These are phyloP conservation scores for Colletotrichum euphorbiae DNA, from an alignment of 2,329 filamentous ascomycete genomes.

Conservation along the genomic window DNA sequence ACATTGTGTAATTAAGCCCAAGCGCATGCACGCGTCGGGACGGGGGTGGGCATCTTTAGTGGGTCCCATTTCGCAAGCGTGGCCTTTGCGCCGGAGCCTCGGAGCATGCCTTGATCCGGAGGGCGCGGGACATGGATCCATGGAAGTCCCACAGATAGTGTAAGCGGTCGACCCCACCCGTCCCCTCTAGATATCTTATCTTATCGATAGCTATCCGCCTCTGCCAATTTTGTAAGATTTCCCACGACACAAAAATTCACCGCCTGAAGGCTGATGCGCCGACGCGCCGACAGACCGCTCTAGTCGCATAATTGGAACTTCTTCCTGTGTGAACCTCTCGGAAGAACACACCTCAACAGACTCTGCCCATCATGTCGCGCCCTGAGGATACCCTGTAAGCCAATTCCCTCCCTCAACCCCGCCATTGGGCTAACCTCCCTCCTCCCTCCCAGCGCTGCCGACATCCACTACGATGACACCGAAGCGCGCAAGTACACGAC, in stretches of 20 bases:
- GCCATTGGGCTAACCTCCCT: slow-evolving; percentile 28
- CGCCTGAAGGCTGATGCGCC: slow-evolving; percentile 31
- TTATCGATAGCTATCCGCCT: slow-evolving; percentile 37
- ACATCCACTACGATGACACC: slow-evolving; percentile 96
- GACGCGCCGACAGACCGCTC: neutral
- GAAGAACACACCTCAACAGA: neutral
- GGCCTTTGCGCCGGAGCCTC: slow-evolving; percentile 37
- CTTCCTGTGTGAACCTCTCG: neutral
- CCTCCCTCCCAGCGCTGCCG: slow-evolving; percentile 75
- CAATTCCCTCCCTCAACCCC: slow-evolving; percentile 37
- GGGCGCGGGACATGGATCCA: neutral
- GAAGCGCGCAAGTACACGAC: slow-evolving; percentile 99
- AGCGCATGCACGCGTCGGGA: slow-evolving; percentile 28
- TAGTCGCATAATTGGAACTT: neutral
- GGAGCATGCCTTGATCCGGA: slow-evolving; percentile 23
- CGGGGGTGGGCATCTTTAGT: neutral
- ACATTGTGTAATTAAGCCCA: slow-evolving; percentile 22
- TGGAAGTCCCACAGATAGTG: no score
- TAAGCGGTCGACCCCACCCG: neutral
- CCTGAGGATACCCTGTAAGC: slow-evolving; percentile 92
- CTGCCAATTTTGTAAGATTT: slow-evolving; percentile 37
- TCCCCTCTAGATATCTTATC: neutral
- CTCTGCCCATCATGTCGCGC: slow-evolving; percentile 80
- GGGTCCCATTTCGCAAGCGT: slow-evolving; percentile 34
- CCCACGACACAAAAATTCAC: slow-evolving; percentile 36